phyloP scores from a whole-genome alignment of 164 flowering plant genomes.

The Macadamia tetraphylla region DNA sequence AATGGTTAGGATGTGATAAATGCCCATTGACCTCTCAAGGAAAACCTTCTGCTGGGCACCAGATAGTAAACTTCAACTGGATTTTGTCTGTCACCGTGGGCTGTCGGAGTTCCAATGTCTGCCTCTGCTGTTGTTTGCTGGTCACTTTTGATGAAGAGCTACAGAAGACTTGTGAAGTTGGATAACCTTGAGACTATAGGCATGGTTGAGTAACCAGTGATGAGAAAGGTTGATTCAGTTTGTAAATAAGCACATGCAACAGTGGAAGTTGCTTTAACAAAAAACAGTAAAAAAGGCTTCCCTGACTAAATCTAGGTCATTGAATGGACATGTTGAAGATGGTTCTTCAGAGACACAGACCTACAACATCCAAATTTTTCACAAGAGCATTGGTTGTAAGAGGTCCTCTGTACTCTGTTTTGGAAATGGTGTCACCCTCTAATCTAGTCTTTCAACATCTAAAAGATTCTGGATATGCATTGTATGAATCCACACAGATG shows the following conservation, averaged over 20 bases:
- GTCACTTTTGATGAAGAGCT: constrained; percentile 60
- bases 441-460: too few species aligned
- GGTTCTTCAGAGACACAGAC: too few species aligned
- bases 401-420: too few species aligned
- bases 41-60: constrained; percentile 70
- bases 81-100: constrained; percentile 72
- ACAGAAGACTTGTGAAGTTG: constrained; percentile 49
- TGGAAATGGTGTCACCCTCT: too few species aligned
- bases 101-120: constrained; percentile 82
- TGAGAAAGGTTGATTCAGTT: neutral
- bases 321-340: too few species aligned
- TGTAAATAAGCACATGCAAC: neutral
- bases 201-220: constrained; percentile 34
- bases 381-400: too few species aligned
- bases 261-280: too few species aligned
- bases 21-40: constrained; percentile 68
- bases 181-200: constrained; percentile 39
- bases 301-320: too few species aligned
- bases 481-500: too few species aligned
- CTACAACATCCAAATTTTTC: too few species aligned
- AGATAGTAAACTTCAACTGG: constrained; percentile 50
- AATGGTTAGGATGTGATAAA: constrained; percentile 81
- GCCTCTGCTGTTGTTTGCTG: constrained; percentile 70
- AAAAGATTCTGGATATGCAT: too few species aligned
- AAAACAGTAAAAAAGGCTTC: too few species aligned